phyloP scores from a whole-genome alignment of 805 yeast genomes.

The Ogataea saltuana region DNA sequence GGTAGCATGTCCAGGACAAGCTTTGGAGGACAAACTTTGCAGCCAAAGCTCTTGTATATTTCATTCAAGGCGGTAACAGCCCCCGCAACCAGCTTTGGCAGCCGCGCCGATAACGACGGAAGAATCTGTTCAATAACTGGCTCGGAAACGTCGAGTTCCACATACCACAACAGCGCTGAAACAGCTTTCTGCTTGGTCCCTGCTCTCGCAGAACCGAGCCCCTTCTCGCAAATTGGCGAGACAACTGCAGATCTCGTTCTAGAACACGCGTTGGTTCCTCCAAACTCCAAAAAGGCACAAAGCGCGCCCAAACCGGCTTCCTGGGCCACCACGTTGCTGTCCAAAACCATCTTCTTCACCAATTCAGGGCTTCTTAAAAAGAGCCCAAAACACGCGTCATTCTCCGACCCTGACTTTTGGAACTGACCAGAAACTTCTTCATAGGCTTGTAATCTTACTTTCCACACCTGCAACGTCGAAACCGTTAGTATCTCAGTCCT shows the following conservation, averaged over 20 bases:
- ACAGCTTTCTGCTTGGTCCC: conserved; percentile 67
- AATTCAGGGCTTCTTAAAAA: conserved; percentile 54
- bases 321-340: conserved; percentile 88
- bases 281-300: conserved; percentile 53
- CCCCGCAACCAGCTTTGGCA: conserved; percentile 80
- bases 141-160: conserved; percentile 67
- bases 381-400: conserved; percentile 54
- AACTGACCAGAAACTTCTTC: conserved; percentile 60
- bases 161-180: conserved; percentile 60
- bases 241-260: conserved; percentile 46
- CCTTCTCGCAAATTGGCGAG: conserved; percentile 73
- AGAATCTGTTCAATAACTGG: conserved; percentile 65
- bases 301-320: conserved; percentile 72
- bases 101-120: conserved; percentile 59
- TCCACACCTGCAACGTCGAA: conserved; percentile 57
- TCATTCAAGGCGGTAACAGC: conserved; percentile 56
- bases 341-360: conserved; percentile 62
- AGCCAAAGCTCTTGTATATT: conserved; percentile 63
- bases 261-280: conserved; percentile 46
- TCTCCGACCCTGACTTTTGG: conserved; percentile 51
- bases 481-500: conserved; percentile 9
- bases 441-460: conserved; percentile 79
- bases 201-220: conserved; percentile 70
- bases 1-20: conserved; percentile 58
- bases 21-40: conserved; percentile 58